Evolutionary conservation across 495 filamentous ascomycete genomes (phyloP), one percentile per base, ranked within the genome.

Genomic region (Bacidia rubella): DNA sequence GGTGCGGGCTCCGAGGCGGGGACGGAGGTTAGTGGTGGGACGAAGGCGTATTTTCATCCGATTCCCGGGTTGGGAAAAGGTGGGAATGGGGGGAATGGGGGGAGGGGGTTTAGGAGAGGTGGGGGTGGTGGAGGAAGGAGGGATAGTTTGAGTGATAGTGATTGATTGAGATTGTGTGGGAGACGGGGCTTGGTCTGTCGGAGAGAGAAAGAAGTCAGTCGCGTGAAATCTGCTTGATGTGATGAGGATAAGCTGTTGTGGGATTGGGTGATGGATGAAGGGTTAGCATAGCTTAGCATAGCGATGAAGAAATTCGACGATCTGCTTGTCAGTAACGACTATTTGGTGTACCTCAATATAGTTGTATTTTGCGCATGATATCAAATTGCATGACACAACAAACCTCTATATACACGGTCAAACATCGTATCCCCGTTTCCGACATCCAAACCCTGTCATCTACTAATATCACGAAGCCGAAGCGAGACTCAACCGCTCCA

Each of bases 21-120:
- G 54, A 72, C 75, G 5, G 75, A 77, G 48, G 76, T 77, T 52
- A 79, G 78, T 1, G 64, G 76, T 11, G 87, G 87, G 21, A 92
- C 87, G 19, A 89, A 86, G 72, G 79, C 75, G 45, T 95, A 95
- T 63, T 77, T 75, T 54, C 86, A 90, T 65, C 73, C 81, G 1
- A 86, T 90, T 57, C 85, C 87, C 0, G 86, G 86, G 1, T 65
- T 90, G 47, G 80, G 73, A 27, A 69, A 73, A 51, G 65, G 68
- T 11, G 60, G 66, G 44, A 60, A 71, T 26, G 57, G 63, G 66
- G 26, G 59, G 64, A 49, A 71, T 74, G 59, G 60, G 57, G 47
- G 53, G 57, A 19, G 59, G 57, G 57, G 55, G 49, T 63, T 54
- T 53, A 65, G 58, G 2, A 64, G 61, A 19, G 65, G 59, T 51